Evolutionary conservation across 495 filamentous ascomycete species (phyloP).

Genomic region (Xylaria telfairii): DNA sequence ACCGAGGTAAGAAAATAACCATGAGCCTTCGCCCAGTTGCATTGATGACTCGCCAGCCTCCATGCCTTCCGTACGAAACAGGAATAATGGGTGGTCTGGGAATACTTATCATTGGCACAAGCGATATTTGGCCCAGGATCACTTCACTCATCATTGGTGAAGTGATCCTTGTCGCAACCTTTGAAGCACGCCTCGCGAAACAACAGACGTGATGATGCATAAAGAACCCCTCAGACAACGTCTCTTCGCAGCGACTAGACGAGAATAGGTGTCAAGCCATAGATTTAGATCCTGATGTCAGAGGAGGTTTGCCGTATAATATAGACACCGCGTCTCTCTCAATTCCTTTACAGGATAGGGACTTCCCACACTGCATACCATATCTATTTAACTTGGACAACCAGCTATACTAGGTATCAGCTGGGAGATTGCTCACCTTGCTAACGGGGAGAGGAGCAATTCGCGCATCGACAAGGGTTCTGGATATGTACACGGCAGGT

Average conservation of each 20-base stretch:
- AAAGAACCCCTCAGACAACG: constrained; percentile 6
- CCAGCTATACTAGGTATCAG: background rate
- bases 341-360: background rate
- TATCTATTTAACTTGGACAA: background rate
- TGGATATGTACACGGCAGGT: background rate
- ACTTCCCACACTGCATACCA: background rate
- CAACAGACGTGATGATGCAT: constrained; percentile 5
- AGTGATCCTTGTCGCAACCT: constrained; percentile 21
- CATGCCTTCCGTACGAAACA: constrained; percentile 7
- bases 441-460: background rate
- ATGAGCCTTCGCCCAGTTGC: background rate
- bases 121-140: constrained; percentile 1
- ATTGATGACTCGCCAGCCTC: constrained; percentile 16
- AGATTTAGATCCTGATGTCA: constrained; percentile 1
- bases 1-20: background rate
- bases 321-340: background rate
- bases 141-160: constrained; percentile 4
- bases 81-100: constrained; percentile 12
- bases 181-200: background rate
- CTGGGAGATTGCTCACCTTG: background rate
- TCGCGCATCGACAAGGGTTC: background rate
- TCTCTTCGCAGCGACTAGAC: background rate
- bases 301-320: background rate
- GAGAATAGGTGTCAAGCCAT: background rate
- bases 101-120: constrained; percentile 20